Evolutionary conservation across 1,139 yeast genomes (phyloP), one percentile per base, ranked within the genome.

Genomic region (Saccharomycopsis crataegensis): DNA sequence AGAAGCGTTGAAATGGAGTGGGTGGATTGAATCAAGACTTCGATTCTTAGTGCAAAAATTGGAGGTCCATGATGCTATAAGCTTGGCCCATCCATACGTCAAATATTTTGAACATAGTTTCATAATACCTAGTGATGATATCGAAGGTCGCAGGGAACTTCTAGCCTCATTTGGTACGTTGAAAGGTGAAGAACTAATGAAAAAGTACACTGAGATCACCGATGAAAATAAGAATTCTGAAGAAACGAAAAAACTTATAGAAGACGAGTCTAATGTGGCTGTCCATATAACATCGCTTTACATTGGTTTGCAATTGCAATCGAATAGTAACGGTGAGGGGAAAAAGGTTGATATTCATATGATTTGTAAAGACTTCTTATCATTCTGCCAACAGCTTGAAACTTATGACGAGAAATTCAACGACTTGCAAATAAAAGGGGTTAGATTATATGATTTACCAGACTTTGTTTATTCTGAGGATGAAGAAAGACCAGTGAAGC

Each of bases 331-430:
- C 14, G 67, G 62, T 51, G 78, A 76, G 11, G 80, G 74, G 38
- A 83, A 80, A 63, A 84, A 83, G 62, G 75, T 93, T 58, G 97
- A 93, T 65, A 86, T 93, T 52, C 96, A 89, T 62, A 78, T 84
- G 61, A 97, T 98, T 8, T 91, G 98, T 65, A 78, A 89, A 17
- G 99, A 93, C 58, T 93, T 91, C 66, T 88, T 77, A 68, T 82
- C 77, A 52, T 70, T 89, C 16, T 88, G 97, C 67, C 83, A 88
- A 61, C 76, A 80, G 43, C 88, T 93, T 82, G 73, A 76, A 12
- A 74, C 75, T 43, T 93, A 78, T 63, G 79, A 84, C 60, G 83
- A 78, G 55, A 78, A 79, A 45, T 68, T 75, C n/a, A 76, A 83
- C 65, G 72, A 74, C 50, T 75, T 74, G 59, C 76, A 78, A 34